Percentiles rank a stretch among this genome's conserved stretches.
Evolutionary conservation across 2,329 filamentous ascomycete species (phyloP).

Genomic region (Monosporascus sp.): DNA sequence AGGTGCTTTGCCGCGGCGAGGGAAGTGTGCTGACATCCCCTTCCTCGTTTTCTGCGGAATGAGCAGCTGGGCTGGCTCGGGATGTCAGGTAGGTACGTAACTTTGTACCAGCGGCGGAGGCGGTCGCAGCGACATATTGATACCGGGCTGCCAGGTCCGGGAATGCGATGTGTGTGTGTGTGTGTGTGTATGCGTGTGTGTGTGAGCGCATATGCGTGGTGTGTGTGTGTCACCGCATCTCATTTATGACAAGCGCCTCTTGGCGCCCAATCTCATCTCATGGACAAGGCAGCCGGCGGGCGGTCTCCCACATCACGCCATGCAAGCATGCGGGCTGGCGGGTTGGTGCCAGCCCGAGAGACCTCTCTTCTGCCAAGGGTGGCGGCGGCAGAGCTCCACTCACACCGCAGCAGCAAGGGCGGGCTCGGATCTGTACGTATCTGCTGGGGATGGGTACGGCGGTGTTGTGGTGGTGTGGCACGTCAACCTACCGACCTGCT

Average conservation of each 20-base stretch:
- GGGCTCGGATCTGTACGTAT: background rate
- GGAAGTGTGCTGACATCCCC: background rate
- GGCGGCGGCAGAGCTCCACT: slow-evolving; percentile 7
- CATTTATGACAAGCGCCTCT: background rate
- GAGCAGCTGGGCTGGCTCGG: background rate
- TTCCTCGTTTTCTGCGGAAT: too few species aligned
- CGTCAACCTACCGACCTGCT: slow-evolving; percentile 17
- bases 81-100: background rate
- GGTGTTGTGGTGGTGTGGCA: slow-evolving; percentile 15
- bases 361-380: too few species aligned
- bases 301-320: background rate
- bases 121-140: background rate
- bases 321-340: background rate
- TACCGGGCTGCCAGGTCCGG: background rate
- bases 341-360: background rate
- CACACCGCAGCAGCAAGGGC: slow-evolving; percentile 4
- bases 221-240: background rate
- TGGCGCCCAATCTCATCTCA: background rate
- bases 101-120: background rate
- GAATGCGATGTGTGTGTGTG: background rate
- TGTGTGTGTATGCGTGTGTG: background rate
- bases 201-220: background rate
- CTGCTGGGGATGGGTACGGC: background rate
- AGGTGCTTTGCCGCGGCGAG: background rate
- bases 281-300: background rate